A percentile compares a stretch with the other conserved stretches of the same genome.
These are phyloP conservation scores for Chloroidium sp. DNA, from an alignment of 163 green algal species.

Conservation along the genomic window DNA sequence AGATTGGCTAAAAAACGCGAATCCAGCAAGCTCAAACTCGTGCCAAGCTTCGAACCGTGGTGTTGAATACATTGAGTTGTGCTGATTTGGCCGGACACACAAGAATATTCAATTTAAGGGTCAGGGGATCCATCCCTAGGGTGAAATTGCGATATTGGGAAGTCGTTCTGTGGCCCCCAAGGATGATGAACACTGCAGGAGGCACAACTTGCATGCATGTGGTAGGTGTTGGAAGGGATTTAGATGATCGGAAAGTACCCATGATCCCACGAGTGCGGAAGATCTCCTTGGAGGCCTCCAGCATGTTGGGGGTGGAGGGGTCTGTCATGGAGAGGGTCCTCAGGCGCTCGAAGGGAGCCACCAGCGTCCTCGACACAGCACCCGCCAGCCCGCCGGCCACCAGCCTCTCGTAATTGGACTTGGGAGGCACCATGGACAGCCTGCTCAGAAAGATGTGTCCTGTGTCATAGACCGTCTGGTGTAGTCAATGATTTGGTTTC, in stretches of 20 bases:
- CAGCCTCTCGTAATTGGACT: conserved; percentile 27
- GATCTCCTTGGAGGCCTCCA: conserved; percentile 12
- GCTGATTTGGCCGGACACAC: too few relatives aligned
- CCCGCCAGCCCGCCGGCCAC: conserved; percentile 47
- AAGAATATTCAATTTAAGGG: too few relatives aligned
- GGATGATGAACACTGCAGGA: too few relatives aligned
- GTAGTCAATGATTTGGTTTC: neutral
- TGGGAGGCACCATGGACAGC: conserved; percentile 18
- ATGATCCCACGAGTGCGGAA: conserved; percentile 16
- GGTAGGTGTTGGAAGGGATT: conserved; percentile 1
- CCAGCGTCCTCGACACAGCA: conserved; percentile 49
- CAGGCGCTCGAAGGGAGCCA: conserved; percentile 56
- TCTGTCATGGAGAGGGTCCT: conserved; percentile 21
- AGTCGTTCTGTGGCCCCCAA: too few relatives aligned
- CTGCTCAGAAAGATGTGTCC: neutral
- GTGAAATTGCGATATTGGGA: too few relatives aligned
- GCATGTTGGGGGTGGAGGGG: neutral
- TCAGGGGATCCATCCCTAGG: too few relatives aligned
- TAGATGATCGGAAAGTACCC: conserved; percentile 4
- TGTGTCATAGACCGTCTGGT: neutral
- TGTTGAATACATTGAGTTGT: too few relatives aligned
- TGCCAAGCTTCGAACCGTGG: too few relatives aligned
- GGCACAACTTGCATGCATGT: neutral
- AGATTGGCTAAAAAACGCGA: too few relatives aligned
- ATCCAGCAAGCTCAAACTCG: too few relatives aligned